These are phyloP conservation scores for Sporothrix phasma DNA, from an alignment of 2,329 filamentous ascomycete species.

Conservation along the genomic window DNA sequence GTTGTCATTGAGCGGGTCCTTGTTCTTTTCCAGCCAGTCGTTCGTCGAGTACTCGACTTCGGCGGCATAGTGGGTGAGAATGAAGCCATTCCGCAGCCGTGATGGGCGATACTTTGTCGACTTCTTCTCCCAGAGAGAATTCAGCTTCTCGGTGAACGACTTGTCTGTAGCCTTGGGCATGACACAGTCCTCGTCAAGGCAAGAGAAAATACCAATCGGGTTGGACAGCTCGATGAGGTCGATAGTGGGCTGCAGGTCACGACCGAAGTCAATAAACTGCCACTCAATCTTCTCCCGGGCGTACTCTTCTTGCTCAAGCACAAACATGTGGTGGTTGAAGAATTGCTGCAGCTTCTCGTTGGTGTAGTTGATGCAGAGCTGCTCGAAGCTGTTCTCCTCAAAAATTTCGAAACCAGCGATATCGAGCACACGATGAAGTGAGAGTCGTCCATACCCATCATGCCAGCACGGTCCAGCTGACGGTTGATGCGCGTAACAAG, in stretches of 20 bases:
- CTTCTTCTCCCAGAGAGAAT: slow-evolving; percentile 93
- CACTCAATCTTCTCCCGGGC: slow-evolving; percentile 96
- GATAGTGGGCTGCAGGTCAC: slow-evolving; percentile 93
- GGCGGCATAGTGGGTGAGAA: slow-evolving; percentile 93
- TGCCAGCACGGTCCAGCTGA: slow-evolving; percentile 77
- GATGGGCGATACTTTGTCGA: slow-evolving; percentile 86
- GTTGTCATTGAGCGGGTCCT: slow-evolving; percentile 96
- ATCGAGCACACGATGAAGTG: slow-evolving; percentile 95
- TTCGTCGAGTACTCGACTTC: slow-evolving; percentile 96
- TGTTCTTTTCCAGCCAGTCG: slow-evolving; percentile 97
- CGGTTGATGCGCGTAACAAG: slow-evolving; percentile 85
- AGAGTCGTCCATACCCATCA: slow-evolving; percentile 74
- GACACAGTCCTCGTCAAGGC: slow-evolving; percentile 92
- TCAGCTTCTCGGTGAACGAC: slow-evolving; percentile 95
- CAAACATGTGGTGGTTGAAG: slow-evolving; percentile 99
- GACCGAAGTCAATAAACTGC: slow-evolving; percentile 99
- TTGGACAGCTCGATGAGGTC: slow-evolving; percentile 94
- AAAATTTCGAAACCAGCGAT: slow-evolving; percentile 99
- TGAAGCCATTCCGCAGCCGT: slow-evolving; percentile 80
- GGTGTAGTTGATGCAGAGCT: slow-evolving; percentile 98
- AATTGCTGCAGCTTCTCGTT: slow-evolving; percentile 99
- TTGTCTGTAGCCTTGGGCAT: slow-evolving; percentile 99
- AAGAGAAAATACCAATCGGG: slow-evolving; percentile 97
- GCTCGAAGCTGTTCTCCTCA: slow-evolving; percentile 95
- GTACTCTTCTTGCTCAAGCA: slow-evolving; percentile 96